Conservation (phyloP, 306 rosid genomes). For the Corylus avellana region DNA sequence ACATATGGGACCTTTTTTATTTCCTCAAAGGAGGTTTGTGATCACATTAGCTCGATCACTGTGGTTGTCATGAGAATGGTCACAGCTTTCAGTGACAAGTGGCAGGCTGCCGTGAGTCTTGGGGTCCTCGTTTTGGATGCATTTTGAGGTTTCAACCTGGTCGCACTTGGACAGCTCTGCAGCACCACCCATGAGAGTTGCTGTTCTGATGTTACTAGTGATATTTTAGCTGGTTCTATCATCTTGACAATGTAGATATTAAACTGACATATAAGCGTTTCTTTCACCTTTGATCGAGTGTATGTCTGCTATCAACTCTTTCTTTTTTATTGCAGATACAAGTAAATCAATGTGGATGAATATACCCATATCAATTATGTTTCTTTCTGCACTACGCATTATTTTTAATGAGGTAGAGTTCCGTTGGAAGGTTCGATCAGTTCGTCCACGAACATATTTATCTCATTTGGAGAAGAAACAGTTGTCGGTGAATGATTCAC, state of each 20-base stretch:
- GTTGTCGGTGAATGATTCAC: slow-evolving; percentile 70
- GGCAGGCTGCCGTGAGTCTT: neutral
- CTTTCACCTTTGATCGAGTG: neutral
- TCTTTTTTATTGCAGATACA: slow-evolving; percentile 56
- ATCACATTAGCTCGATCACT: neutral
- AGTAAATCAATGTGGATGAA: slow-evolving; percentile 98
- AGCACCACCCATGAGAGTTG: neutral
- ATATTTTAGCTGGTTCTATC: neutral
- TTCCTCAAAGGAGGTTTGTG: neutral
- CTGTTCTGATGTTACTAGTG: neutral
- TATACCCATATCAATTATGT: slow-evolving; percentile 71
- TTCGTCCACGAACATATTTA: slow-evolving; percentile 56
- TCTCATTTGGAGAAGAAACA: slow-evolving; percentile 88
- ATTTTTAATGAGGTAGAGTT: slow-evolving; percentile 72
- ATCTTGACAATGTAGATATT: neutral
- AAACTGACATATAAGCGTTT: neutral
- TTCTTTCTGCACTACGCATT: slow-evolving; percentile 67
- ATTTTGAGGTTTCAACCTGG: neutral
- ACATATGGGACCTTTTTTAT: neutral
- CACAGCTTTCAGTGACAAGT: neutral
- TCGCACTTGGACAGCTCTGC: no score
- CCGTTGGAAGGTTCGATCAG: slow-evolving; percentile 63
- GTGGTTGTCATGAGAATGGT: neutral
- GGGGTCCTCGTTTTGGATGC: neutral
- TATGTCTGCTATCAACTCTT: neutral